A percentile compares a stretch with the other conserved stretches of the same genome.
These are phyloP conservation scores for Trichoderma parareesei DNA, from an alignment of 495 filamentous ascomycete species.

Conservation along the genomic window DNA sequence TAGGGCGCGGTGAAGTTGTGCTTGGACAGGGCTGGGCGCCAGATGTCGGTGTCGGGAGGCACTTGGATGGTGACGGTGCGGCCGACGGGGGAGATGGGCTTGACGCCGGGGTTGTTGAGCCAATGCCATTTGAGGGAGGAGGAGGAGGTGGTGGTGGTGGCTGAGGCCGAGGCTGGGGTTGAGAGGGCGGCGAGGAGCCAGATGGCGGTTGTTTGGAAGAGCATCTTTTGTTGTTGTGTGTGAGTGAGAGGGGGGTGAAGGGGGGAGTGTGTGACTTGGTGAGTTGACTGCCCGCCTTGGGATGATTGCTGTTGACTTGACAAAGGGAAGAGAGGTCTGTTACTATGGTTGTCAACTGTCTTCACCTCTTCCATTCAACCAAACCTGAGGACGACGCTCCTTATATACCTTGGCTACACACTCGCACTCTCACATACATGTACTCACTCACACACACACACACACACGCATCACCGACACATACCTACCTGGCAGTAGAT, in stretches of 20 bases:
- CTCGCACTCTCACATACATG: not conserved
- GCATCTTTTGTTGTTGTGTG: not conserved
- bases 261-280: too few relatives aligned
- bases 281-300: too few relatives aligned
- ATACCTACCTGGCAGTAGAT: too few relatives aligned
- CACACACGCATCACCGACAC: too few relatives aligned
- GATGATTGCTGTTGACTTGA: too few relatives aligned
- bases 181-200: slow-evolving; percentile 14
- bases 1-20: not conserved
- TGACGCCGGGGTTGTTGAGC: not conserved
- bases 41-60: not conserved
- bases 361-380: not conserved
- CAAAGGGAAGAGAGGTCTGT: not conserved
- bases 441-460: too few relatives aligned
- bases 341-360: not conserved
- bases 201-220: not conserved
- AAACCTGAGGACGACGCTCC: not conserved
- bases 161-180: slow-evolving; percentile 18
- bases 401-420: not conserved
- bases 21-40: not conserved
- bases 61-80: not conserved
- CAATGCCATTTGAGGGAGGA: not conserved
- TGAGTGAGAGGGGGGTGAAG: not conserved
- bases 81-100: not conserved
- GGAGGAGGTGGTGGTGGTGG: slow-evolving; percentile 13